Evolutionary conservation across 176 grass and related monocot species (phyloP), one percentile per base, ranked within the genome.

Genomic region (Raddia distichophylla): DNA sequence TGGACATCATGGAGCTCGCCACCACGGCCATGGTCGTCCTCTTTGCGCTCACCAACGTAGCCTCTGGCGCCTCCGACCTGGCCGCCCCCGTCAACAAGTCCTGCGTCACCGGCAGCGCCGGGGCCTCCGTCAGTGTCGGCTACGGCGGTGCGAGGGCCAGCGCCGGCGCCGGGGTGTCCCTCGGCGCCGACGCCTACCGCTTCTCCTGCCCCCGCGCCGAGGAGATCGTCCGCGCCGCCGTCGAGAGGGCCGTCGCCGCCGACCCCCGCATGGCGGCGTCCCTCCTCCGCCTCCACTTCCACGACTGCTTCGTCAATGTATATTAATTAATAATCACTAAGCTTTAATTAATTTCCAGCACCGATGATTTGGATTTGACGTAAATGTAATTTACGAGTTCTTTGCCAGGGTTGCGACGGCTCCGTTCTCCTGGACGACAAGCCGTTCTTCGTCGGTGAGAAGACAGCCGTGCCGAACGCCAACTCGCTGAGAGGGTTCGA

Each of bases 201-300:
- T 55, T 52, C 2, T 74, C 77, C 48, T 97, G 94, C 49, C 90
- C 94, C 5, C 80, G 74, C 16, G 94, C 87, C 0, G 92, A 97
- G 85, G 90, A 88, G 8, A 92, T 94, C 54, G 81, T 97, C 77
- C 85, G 89, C 56, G 75, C 90, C 1, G 87, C 46, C 10, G 94
- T 97, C 10, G 82, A 94, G 60, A 75, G 73, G 48, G 92, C 92
- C 4, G 63, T 97, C 7, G 80, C 83, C 8, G 68, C 44, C 16
- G 94, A 94, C 14, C 87, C 90, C 7, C 90, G 94, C 64, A 97
- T 97, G 92, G 92, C 94, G 0, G 94, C 94, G 16, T 97, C 94
- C 4, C 87, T 97, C 51, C 83, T 94, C 54, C 74, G 91, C 45
- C 64, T 94, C 13, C 84, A 88, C 88, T 94, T 94, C 86, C 91